Base-by-base conservation (phyloP, 331 rosid species). In the Spiraea crenata region DNA sequence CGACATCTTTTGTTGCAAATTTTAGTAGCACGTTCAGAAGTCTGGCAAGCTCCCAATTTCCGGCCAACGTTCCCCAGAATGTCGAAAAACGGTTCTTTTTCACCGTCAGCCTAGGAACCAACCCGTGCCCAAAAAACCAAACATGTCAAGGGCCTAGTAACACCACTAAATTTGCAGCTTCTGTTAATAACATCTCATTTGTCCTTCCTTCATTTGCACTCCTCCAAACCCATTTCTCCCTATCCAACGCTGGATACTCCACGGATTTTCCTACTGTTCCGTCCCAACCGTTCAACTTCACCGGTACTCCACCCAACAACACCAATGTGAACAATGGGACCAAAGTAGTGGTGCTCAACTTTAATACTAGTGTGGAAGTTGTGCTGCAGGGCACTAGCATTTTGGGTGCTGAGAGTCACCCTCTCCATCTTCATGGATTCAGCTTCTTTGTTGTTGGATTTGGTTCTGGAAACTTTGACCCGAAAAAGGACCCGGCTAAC, bases 141-240 rank as follows among this genome's bases (percentile, higher is more conserved):
- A 84, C 84, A 8, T 84, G 84, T 52, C 84, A 78, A 41, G 86
- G 85, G 3, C 83, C 86, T 5, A 78, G 56, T 9, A 82, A 74
- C 60, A 57, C 54, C 19, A 40, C 82, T 4, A 84, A 78, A 67
- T 84, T 81, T 62, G 58, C 80, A 13, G 86, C 84, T 48, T 69
- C 82, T 5, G 6, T 84, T 0, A 78, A 70, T 62, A 81, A 84
- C 52, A 40, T 76, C 1, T 78, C 84, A 5, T 81, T 84, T 67
- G 34, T 25, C 8, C 75, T 81, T 51, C 88, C 88, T 0, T 37
- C 71, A 5, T 52, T 6, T 5, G 86, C 88, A 20, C 52, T 84
- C 16, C 88, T 84, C 69, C 84, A 84, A 75, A 13, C 85, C 38
- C 80, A 84, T 62, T 84, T 71, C 72, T 68, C 34, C 31, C 54